Evolutionary conservation across 2,329 filamentous ascomycete genomes (phyloP).

Genomic region (Hypomyces perniciosus): DNA sequence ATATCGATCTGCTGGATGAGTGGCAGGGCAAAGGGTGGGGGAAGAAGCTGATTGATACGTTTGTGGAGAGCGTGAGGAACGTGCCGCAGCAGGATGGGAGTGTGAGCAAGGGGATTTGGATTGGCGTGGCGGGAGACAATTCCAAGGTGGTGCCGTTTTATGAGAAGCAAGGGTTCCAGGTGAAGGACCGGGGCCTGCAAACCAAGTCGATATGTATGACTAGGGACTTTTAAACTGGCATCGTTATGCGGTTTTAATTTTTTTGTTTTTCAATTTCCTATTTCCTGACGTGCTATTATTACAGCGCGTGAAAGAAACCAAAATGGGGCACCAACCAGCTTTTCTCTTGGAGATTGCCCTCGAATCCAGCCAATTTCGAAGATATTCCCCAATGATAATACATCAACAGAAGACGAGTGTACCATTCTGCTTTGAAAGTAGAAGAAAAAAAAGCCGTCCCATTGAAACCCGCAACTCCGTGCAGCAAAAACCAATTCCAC

Average conservation of each 20-base stretch:
- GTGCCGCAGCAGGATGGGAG: slow-evolving; percentile 8
- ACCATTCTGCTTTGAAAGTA: not conserved
- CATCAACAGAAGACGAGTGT: too few species aligned
- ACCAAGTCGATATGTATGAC: slow-evolving; percentile 38
- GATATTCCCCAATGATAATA: too few species aligned
- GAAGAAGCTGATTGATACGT: slow-evolving; percentile 33
- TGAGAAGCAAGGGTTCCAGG: slow-evolving; percentile 39
- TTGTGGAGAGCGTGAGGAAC: slow-evolving; percentile 33
- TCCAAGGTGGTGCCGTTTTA: slow-evolving; percentile 43
- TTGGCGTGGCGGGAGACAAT: slow-evolving; percentile 42
- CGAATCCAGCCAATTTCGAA: too few species aligned
- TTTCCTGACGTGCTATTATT: not conserved
- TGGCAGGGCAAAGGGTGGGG: slow-evolving; percentile 42
- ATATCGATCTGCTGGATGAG: slow-evolving; percentile 40
- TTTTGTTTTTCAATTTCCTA: too few species aligned
- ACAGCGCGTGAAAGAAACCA: not conserved
- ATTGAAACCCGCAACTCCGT: not conserved
- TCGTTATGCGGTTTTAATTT: not conserved
- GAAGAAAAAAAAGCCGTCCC: not conserved
- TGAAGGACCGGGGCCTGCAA: slow-evolving; percentile 30
- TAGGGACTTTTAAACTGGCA: slow-evolving; percentile 22
- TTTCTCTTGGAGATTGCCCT: too few species aligned
- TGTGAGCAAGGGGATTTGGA: slow-evolving; percentile 31
- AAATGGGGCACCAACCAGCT: too few species aligned
- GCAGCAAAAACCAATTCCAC: not conserved